Base-by-base conservation (phyloP, 768 basidiomycete genomes). In the Tylopilus subfusipes region DNA sequence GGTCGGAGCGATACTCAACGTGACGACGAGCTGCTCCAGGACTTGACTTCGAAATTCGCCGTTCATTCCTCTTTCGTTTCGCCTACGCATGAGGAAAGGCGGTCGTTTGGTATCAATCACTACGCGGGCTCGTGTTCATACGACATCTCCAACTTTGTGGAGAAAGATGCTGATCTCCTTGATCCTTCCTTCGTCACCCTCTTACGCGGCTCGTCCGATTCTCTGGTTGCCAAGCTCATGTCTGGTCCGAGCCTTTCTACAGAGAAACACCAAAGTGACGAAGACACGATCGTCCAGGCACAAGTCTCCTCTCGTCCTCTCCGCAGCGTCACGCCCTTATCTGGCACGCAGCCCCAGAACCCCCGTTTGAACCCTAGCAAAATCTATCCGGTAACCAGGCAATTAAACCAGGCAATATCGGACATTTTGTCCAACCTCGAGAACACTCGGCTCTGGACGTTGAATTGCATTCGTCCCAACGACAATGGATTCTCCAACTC, bases 401-500 rank as follows among this genome's bases (percentile, higher is more conserved):
- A 85, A 63, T 64, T 83, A 34, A 82, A 83, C 64, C 76, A 78
- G 51, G 74, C 74, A 14, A 63, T 84, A n/a, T 75, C 76, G 42
- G 76, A 78, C 49, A 60, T 84, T 29, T 61, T 83, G 31, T 67
- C 64, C 27, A 73, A 69, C 50, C 61, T 84, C 40, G 80, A 83
- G 56, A 66, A 71, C 22, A 72, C 74, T 10, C 72, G 68, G 11
- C 64, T 78, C 27, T 85, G 84, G 84, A 80, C 78, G 5, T 75
- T 85, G 33, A 72, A 75, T 7, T 85, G 84, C 61, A 79, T 85
- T 50, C 80, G 82, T 38, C 84, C 83, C 7, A 85, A 85, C 66
- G 84, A 85, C 61, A 82, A 81, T 13, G 78, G 81, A 6, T 80
- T 81, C 16, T 76, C 82, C 10, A 84, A 82, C 57, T 82, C 82